Conservation (phyloP, 768 basidiomycete species). For the Lentinus tigrinus region DNA sequence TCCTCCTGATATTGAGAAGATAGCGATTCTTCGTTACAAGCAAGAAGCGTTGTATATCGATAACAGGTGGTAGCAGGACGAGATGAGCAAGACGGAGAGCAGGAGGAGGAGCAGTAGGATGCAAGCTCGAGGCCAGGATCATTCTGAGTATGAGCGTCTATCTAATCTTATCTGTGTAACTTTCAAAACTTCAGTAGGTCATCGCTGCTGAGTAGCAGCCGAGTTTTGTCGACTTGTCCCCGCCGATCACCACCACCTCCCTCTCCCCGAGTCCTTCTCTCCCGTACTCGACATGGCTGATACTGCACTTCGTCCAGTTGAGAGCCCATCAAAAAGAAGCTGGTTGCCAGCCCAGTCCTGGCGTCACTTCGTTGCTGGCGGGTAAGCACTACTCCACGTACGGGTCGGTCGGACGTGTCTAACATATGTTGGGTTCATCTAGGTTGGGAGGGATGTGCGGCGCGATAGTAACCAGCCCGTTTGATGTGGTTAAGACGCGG, state of each 20-base stretch:
- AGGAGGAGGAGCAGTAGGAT: no score
- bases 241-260: conserved; percentile 8
- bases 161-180: conserved; percentile 21
- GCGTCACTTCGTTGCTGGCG: conserved; percentile 84
- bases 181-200: conserved; percentile 10
- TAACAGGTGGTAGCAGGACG: no score
- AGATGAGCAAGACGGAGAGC: no score
- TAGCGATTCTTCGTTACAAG: no score
- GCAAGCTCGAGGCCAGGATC: not conserved
- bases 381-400: conserved; percentile 47
- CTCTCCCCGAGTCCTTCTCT: no score
- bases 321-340: conserved; percentile 34
- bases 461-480: conserved; percentile 93
- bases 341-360: conserved; percentile 73
- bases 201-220: conserved; percentile 3
- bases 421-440: not conserved
- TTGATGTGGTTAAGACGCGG: conserved; percentile 98
- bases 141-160: not conserved
- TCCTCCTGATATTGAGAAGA: not conserved
- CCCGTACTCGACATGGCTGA: conserved; percentile 18
- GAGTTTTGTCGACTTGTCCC: conserved; percentile 6
- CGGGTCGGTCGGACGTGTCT: not conserved
- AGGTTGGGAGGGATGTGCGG: conserved; percentile 98
- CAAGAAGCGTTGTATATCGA: no score
- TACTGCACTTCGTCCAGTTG: conserved; percentile 24